Conservation (phyloP, 108 stramenopile genomes). For the Skeletonema marinoi region DNA sequence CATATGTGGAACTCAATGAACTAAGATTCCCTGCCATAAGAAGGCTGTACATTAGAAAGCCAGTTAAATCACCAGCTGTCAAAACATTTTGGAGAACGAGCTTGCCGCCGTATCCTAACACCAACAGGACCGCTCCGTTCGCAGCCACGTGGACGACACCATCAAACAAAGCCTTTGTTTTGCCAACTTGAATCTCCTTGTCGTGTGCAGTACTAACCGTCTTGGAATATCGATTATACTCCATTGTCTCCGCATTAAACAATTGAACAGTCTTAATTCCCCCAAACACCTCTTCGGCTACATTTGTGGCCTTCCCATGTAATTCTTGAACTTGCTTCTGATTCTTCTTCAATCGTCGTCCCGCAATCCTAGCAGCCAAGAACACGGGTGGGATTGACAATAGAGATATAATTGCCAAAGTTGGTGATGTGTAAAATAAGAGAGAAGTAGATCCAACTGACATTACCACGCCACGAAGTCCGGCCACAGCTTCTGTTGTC, state of each 20-base stretch:
- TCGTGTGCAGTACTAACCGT: constrained; percentile 60
- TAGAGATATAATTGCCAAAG: constrained; percentile 73
- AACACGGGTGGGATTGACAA: constrained; percentile 78
- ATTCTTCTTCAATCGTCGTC: constrained; percentile 49
- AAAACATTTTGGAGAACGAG: constrained; percentile 66
- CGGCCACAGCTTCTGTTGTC: constrained; percentile 78
- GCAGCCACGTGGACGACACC: constrained; percentile 73
- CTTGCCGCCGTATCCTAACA: constrained; percentile 81
- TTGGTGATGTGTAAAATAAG: constrained; percentile 77
- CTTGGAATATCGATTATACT: constrained; percentile 60
- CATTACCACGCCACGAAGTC: constrained; percentile 68
- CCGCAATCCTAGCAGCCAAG: constrained; percentile 61
- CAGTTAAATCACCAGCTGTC: constrained; percentile 79
- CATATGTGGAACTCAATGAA: constrained; percentile 70
- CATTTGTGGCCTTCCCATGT: constrained; percentile 63
- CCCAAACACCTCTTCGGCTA: constrained; percentile 77
- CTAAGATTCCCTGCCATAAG: constrained; percentile 82
- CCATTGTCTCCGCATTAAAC: constrained; percentile 71
- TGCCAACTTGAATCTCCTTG: constrained; percentile 64
- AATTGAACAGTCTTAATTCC: constrained; percentile 73
- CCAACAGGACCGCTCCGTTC: constrained; percentile 74
- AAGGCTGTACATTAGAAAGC: constrained; percentile 89
- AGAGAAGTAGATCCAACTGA: constrained; percentile 62
- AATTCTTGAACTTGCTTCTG: constrained; percentile 68
- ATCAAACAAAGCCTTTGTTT: constrained; percentile 75